Conservation (phyloP, 2,329 filamentous ascomycete genomes). For the Drechslerella dactyloides region DNA sequence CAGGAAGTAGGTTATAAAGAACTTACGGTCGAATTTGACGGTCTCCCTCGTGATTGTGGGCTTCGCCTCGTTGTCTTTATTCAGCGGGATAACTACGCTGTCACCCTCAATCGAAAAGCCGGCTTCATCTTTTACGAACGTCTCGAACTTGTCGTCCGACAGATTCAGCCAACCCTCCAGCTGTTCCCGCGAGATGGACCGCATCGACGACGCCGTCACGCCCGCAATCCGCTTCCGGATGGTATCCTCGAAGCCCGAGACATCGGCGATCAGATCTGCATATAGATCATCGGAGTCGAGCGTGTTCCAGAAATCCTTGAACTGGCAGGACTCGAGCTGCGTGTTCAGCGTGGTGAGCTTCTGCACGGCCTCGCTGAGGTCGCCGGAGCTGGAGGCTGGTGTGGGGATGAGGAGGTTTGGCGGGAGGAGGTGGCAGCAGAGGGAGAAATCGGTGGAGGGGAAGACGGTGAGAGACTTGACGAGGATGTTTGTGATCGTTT, state of each 20-base stretch:
- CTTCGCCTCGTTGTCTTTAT: constrained; percentile 97
- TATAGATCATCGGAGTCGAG: constrained; percentile 94
- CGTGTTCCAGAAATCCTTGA: constrained; percentile 89
- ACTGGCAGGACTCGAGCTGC: constrained; percentile 87
- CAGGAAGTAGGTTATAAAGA: too few species aligned
- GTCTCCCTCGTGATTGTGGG: constrained; percentile 94
- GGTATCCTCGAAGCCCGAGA: constrained; percentile 91
- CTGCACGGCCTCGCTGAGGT: constrained; percentile 86
- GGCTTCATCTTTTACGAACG: constrained; percentile 83
- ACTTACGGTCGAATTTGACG: constrained; percentile 79
- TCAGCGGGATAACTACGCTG: constrained; percentile 79
- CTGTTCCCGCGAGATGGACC: constrained; percentile 71
- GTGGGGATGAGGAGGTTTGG: constrained; percentile 72
- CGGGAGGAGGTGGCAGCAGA: constrained; percentile 90
- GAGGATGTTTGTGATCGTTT: constrained; percentile 98
- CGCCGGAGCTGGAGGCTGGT: constrained; percentile 65
- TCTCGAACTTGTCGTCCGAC: constrained; percentile 69
- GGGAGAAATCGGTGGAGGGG: constrained; percentile 91
- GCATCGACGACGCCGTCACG: constrained; percentile 80
- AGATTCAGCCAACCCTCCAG: constrained; percentile 79
- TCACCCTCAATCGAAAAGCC: constrained; percentile 76
- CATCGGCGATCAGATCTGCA: constrained; percentile 92
- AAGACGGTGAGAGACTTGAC: constrained; percentile 98
- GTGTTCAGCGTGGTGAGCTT: constrained; percentile 85
- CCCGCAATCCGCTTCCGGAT: constrained; percentile 88